Base-by-base conservation (phyloP, 768 basidiomycete species). In the Psilocybe cubensis region DNA sequence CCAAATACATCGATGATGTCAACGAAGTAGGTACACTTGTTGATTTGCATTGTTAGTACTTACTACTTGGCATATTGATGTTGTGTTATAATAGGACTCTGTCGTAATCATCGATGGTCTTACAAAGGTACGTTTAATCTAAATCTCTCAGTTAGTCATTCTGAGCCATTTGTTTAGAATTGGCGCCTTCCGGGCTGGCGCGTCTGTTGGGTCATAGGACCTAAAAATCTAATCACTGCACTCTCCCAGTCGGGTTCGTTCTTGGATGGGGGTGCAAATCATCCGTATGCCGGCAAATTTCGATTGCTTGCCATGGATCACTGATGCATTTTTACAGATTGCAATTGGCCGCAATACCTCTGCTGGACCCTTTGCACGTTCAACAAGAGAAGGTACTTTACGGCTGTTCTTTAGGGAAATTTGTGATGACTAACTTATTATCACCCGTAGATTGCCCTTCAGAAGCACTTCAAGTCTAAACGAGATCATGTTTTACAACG, bases 161-260 rank as follows among this genome's bases (percentile, higher is more conserved):
- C 49, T 58, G 33, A 12, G 6, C 44, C 5, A 43, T 1, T 20
- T 54, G 9, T 18, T 29, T 54, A 97, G 90, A 95, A 95, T 72
- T 96, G 91, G 89, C 87, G 95, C 65, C 86, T 96, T 54, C 94
- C 95, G 8, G 96, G 96, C 31, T 98, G 94, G 94, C 84, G 96
- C 62, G 78, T 95, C 38, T 96, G 93, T 75, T 94, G 91, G 95
- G 94, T 97, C 28, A 69, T 96, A 20, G 95, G 94, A 0, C 96
- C 95, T 14, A 94, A 90, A 74, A 90, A 92, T 69, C 70, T 97
- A 43, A 80, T 97, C 62, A 87, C 88, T 7, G 95, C 95, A 1
- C 83, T 98, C 40, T 92, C 91, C n/a, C 96, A 98, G 68, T 90
- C 91, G 77, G 88, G 91, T 2, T 94, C 92, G 8, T 97, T 94